A percentile compares a stretch with the other conserved stretches of the same genome.
Evolutionary conservation across 306 rosid genomes (phyloP).

Genomic region (Trifolium pratense): DNA sequence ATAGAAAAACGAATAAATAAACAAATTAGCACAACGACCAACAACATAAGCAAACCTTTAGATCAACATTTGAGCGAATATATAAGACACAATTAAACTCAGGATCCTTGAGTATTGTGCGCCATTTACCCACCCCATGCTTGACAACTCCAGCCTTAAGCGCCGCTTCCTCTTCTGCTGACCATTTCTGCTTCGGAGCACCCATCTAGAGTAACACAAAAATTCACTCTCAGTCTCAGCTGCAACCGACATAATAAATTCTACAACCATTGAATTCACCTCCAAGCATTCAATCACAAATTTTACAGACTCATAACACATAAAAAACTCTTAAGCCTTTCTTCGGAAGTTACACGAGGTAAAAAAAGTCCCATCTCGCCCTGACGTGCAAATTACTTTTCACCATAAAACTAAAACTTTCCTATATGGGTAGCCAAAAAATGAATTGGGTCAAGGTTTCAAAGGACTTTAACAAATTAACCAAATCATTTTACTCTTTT

Average conservation of each 20-base stretch:
- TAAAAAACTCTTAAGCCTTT: not conserved
- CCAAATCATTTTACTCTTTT: not conserved
- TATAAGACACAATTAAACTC: constrained; percentile 75
- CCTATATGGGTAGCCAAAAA: not conserved
- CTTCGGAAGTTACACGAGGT: not conserved
- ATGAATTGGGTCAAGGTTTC: not conserved
- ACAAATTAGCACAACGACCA: constrained; percentile 22
- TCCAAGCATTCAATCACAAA: constrained; percentile 9
- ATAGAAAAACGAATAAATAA: constrained; percentile 14
- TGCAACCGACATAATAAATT: constrained; percentile 38
- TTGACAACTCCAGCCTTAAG: constrained; percentile 96
- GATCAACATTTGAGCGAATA: constrained; percentile 96
- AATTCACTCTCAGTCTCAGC: constrained; percentile 43
- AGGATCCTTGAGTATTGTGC: constrained; percentile 93
- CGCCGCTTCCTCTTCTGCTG: constrained; percentile 87
- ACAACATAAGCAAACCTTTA: constrained; percentile 65
- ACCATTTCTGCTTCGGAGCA: constrained; percentile 99
- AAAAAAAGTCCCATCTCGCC: not conserved
- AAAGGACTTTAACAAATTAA: not conserved
- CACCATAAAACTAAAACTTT: not conserved
- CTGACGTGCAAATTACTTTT: not conserved
- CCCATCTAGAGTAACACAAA: constrained; percentile 65
- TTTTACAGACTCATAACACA: not conserved
- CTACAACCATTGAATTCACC: constrained; percentile 24
- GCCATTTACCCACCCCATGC: constrained; percentile 99